Conservation (phyloP, 139 green algal species). For the Closterium sp. region DNA sequence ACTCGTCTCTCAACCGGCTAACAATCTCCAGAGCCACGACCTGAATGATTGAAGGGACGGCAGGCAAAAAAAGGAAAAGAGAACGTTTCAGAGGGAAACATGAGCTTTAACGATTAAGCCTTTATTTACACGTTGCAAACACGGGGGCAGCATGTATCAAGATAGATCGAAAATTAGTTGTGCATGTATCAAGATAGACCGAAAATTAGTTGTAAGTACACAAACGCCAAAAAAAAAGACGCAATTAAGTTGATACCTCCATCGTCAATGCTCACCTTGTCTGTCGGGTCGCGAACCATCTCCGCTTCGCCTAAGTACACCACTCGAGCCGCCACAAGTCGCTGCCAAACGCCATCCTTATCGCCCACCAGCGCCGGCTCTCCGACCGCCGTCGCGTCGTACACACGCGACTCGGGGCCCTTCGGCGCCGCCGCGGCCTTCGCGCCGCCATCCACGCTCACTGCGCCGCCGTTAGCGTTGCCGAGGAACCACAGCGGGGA, state of each 20-base stretch:
- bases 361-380: constrained; percentile 19
- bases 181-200: background rate
- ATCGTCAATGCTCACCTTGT: constrained; percentile 16
- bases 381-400: constrained; percentile 33
- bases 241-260: background rate
- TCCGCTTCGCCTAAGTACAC: constrained; percentile 42
- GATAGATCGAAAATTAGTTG: no score
- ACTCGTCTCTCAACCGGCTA: constrained; percentile 23
- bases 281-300: constrained; percentile 26
- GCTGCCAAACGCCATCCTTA: constrained; percentile 18
- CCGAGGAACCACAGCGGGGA: background rate
- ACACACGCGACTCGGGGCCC: constrained; percentile 24
- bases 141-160: background rate
- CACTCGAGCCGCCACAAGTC: constrained; percentile 7
- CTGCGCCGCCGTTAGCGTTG: background rate
- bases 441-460: background rate
- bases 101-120: background rate
- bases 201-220: no score
- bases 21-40: constrained; percentile 39
- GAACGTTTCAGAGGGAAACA: no score
- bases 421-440: background rate
- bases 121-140: background rate
- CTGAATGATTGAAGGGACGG: background rate
- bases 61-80: background rate
- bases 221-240: no score